Evolutionary conservation across 140 eudicot species (phyloP), one percentile per base, ranked within the genome.

Genomic region (Senecio squalidus): DNA sequence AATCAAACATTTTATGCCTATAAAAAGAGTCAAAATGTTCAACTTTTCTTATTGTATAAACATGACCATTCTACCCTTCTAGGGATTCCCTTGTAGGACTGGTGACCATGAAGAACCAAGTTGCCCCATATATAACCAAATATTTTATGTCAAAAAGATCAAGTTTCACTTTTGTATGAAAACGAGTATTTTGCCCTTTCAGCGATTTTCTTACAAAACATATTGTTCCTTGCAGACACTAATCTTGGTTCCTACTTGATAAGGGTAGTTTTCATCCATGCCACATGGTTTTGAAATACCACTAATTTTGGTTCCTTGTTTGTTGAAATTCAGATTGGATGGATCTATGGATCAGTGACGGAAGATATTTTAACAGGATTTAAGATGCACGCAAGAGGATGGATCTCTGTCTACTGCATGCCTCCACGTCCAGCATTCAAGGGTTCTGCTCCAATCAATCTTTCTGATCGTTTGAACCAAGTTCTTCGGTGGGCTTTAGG

Each of bases 401-500:
- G 91, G 91, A 79, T 72, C 10, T 81, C 87, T 13, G 58, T 81
- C 44, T 81, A 81, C 62, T 81, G 87, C 74, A 74, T 81, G 80
- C 87, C 87, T 17, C 76, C 78, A 23, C 78, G 80, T 11, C 89
- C 89, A 6, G 89, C 89, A 4, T 82, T 82, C 31, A 82, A 78
- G 62, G 85, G 85, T 49, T 76, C 89, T 24, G 89, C 89, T 67
- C 89, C 89, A 5, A 78, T 78, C 75, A 82, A 82, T 75, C 85
- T 82, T 67, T 82, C 89, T 23, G 89, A 82, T 71, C 85, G 83
- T 50, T 59, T 83, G 56, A 72, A 83, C 48, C 91, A 83, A 40
- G 91, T 83, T 39, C 83, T 83, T 69, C 75, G 86, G 67, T 83
- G 86, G 86, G 91, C 91, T 23, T 64, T 83, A 44, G 91, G 91